These are phyloP conservation scores for Pleurotus eryngii DNA, from an alignment of 768 basidiomycete genomes.

Conservation along the genomic window DNA sequence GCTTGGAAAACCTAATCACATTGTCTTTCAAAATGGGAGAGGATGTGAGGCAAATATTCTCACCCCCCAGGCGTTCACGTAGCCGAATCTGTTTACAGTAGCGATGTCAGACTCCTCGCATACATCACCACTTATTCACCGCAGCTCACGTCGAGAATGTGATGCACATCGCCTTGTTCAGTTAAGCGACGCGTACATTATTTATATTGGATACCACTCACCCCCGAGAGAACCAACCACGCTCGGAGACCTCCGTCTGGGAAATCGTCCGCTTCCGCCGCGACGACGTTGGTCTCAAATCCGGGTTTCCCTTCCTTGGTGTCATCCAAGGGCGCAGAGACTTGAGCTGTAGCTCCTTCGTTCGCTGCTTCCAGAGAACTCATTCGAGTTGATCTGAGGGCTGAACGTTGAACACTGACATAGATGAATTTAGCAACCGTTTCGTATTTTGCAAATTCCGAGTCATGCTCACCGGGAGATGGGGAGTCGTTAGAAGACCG, in stretches of 20 bases:
- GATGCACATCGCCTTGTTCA: slow-evolving; percentile 39
- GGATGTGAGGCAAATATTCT: slow-evolving; percentile 20
- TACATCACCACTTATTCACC: slow-evolving; percentile 5
- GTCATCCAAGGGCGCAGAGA: too few species aligned
- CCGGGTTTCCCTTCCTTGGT: too few species aligned
- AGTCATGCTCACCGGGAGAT: too few species aligned
- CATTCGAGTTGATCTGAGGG: too few species aligned
- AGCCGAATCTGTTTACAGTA: slow-evolving; percentile 48
- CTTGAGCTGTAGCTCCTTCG: too few species aligned
- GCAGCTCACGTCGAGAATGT: slow-evolving; percentile 41
- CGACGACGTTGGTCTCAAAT: not conserved
- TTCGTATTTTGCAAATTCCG: too few species aligned
- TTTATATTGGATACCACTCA: slow-evolving; percentile 16
- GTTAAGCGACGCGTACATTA: not conserved
- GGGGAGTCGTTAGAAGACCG: too few species aligned
- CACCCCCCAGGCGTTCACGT: slow-evolving; percentile 75
- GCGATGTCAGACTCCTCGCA: not conserved
- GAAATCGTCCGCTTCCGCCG: slow-evolving; percentile 22
- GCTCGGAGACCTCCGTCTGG: slow-evolving; percentile 44
- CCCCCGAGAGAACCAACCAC: slow-evolving; percentile 43
- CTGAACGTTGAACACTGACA: too few species aligned
- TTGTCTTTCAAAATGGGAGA: not conserved
- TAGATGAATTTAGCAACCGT: too few species aligned
- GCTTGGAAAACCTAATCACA: slow-evolving; percentile 61
- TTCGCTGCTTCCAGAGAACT: too few species aligned